Base-by-base conservation (phyloP, 805 yeast genomes). In the Candida schatavii region DNA sequence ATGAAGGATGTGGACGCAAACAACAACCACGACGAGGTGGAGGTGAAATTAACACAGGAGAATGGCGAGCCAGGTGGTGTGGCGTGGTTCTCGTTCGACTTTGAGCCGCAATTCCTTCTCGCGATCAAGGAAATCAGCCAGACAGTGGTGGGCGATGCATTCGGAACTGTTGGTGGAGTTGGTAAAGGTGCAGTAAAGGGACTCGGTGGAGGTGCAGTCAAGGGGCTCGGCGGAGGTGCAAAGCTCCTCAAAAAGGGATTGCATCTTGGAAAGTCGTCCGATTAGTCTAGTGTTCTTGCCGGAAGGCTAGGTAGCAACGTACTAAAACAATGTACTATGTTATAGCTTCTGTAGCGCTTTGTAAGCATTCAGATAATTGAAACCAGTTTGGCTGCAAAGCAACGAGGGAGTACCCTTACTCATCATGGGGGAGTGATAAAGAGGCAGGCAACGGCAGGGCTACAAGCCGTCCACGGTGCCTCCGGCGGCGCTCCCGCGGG, bases 41-140 rank as follows among this genome's bases (percentile, higher is more conserved):
- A 74, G 36, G 63, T 82, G 33, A 78, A 78, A 2, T 66, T 85
- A 31, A 65, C 62, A 52, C 70, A 74, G 37, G 75, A 74, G 39
- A 68, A 72, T 40, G 76, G 71, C 3, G 63, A 68, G 14, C 76
- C 75, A 25, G 84, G 83, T 11, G 98, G 98, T 53, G 66, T 71
- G 4, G 68, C 85, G 4, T 77, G 75, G 44, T 61, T 88, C 39
- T 72, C 72, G 39, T 68, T 84, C 42, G 59, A 74, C 3, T 89
- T 88, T 68, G 72, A 75, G 48, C 95, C 97, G 2, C 79, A 77
- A 34, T 87, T 84, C 54, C 73, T 88, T 13, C 64, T 80, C 30
- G 71, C 68, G 39, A 74, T 77, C 45, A 54, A 21, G 45, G 47
- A 18, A 37, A 44, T 21, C 38, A 40, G 62, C 55, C 29, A 71